phyloP scores from a whole-genome alignment of 768 basidiomycete species.

The Rossbeevera mucosa region DNA sequence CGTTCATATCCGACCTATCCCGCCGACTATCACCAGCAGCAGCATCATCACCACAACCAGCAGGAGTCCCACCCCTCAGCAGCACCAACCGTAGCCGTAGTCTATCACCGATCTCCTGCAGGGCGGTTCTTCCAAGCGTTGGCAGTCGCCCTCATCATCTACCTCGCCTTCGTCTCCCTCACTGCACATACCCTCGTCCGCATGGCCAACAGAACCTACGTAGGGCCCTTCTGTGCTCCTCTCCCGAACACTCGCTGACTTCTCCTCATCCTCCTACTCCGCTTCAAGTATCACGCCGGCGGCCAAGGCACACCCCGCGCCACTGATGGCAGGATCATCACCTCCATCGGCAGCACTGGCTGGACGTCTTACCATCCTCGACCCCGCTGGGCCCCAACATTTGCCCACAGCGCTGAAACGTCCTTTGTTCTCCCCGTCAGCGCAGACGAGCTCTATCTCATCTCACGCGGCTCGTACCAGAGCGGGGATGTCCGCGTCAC shows the following conservation, averaged over 20 bases:
- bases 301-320: background rate
- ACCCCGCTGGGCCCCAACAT: conserved; percentile 19
- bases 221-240: background rate
- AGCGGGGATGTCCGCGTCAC: conserved; percentile 16
- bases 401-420: conserved; percentile 14
- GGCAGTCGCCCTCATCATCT: background rate
- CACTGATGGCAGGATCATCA: background rate
- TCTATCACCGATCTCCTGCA: background rate
- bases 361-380: conserved; percentile 13
- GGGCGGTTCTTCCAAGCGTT: background rate
- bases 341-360: background rate
- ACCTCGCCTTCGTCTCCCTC: background rate
- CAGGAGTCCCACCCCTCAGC: background rate
- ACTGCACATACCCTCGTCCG: background rate
- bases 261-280: background rate
- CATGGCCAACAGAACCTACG: background rate
- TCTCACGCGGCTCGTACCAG: conserved; percentile 31
- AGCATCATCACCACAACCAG: background rate
- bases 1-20: background rate
- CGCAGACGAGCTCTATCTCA: conserved; percentile 30
- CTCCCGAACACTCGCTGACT: background rate
- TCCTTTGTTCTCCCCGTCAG: conserved; percentile 28
- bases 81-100: background rate
- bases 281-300: background rate
- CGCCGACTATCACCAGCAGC: background rate